Conservation (phyloP, 306 rosid genomes). For the Prunus fruticosa region DNA sequence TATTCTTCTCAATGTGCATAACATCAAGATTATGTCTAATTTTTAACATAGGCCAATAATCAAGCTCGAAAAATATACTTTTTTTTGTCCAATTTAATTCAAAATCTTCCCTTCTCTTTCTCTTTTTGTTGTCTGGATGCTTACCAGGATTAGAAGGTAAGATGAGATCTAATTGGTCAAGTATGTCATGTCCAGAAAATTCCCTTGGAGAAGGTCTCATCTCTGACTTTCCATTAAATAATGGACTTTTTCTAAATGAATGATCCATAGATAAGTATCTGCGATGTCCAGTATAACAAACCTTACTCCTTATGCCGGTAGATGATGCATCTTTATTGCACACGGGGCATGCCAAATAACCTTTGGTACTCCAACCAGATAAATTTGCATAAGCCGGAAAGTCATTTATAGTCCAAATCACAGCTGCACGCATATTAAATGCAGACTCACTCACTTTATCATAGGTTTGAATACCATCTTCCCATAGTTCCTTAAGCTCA, state of each 20-base stretch:
- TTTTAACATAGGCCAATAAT: no score
- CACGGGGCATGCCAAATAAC: neutral
- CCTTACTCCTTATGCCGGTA: neutral
- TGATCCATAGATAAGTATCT: neutral
- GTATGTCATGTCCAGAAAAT: neutral
- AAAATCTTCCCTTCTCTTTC: neutral
- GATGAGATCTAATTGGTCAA: neutral
- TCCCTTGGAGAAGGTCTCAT: no score
- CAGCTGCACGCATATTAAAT: neutral
- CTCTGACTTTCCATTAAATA: neutral
- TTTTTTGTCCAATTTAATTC: neutral
- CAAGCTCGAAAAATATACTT: neutral
- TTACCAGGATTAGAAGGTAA: neutral
- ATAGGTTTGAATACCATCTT: neutral
- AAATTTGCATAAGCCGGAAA: neutral
- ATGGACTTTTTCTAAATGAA: neutral
- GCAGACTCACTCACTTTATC: neutral
- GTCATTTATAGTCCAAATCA: constrained; percentile 4
- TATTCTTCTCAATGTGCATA: no score
- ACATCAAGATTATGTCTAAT: no score
- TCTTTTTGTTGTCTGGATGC: neutral
- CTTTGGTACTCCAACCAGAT: neutral
- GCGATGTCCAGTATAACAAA: neutral
- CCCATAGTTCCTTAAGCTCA: constrained; percentile 7
- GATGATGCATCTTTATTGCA: neutral